Evolutionary conservation across 2,329 filamentous ascomycete species (phyloP), one percentile per base, ranked within the genome.

Genomic region (Dactylellina parvicollis): DNA sequence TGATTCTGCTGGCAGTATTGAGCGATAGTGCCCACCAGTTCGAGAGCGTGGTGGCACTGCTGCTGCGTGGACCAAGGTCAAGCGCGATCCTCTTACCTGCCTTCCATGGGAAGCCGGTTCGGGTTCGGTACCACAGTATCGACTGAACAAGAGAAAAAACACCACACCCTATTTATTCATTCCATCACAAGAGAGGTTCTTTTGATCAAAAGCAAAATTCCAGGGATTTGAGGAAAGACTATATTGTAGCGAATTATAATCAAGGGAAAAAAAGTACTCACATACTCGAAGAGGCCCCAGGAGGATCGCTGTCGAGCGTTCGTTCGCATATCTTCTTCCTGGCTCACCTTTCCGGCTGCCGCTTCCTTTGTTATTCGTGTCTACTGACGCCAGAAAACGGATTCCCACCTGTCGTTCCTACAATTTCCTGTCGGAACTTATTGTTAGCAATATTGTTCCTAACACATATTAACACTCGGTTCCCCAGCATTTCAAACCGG

Each of bases 61-160:
- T 71, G 54, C 57, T 52, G 66, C 59, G 52, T 59, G 49, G 66
- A 71, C 66, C 66, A 71, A 71, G 66, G 66, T 64, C 66, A 64
- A 64, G 55, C 66, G 66, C 66, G 57, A 61, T 46, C 55, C 59
- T 71, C 50, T 30, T 64, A 71, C 66, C 66, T 71, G 66, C 66
- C 66, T 71, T 71, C 66, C 66, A 71, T 71, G 66, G 66, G 66
- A 71, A 71, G 57, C 57, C 57, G 66, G 57, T 64, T 71, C 66
- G 66, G 66, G 66, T 71, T 64, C 66, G 66, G 66, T 71, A 70
- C 52, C 54, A 52, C 59, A 74, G 64, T 62, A 70, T 50, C 42
- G 26, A 57, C 56, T 42, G 52, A 62, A 71, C 66, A 64, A 50
- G 49, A 71, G 42, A 22, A 49, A 50, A 49, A 52, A 26, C 40